A percentile compares a stretch with the other conserved stretches of the same genome.
phyloP scores from a whole-genome alignment of 192 early-diverging fungal genomes.

The Martensiomyces pterosporus region DNA sequence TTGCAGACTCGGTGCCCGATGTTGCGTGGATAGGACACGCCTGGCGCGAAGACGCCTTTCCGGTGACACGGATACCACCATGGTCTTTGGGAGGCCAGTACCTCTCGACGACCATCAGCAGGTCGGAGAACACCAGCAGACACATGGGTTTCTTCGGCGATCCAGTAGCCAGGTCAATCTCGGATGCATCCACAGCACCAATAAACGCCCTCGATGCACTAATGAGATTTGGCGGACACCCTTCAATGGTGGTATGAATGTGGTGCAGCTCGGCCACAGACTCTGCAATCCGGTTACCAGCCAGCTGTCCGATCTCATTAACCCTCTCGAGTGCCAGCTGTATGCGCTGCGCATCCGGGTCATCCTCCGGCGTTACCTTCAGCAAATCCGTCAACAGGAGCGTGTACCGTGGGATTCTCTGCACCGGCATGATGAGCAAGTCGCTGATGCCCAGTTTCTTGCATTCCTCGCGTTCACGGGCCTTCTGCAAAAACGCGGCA shows the following conservation, averaged over 20 bases:
- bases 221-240: constrained; percentile 53
- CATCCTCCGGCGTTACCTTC: constrained; percentile 33
- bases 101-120: constrained; percentile 52
- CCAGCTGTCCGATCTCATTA: constrained; percentile 52
- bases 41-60: constrained; percentile 10
- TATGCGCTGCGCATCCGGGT: constrained; percentile 38
- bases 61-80: constrained; percentile 40
- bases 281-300: constrained; percentile 51
- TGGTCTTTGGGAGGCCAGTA: constrained; percentile 44
- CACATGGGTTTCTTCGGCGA: constrained; percentile 43
- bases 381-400: constrained; percentile 57
- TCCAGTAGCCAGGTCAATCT: constrained; percentile 45
- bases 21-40: constrained; percentile 18
- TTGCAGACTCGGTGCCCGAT: too few relatives aligned
- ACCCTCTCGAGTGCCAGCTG: constrained; percentile 43
- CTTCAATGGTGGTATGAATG: constrained; percentile 48
- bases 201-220: constrained; percentile 53
- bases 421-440: constrained; percentile 74
- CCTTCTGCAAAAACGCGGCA: constrained; percentile 48
- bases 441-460: constrained; percentile 64
- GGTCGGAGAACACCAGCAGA: constrained; percentile 48
- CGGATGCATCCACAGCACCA: constrained; percentile 44
- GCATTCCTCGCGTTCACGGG: constrained; percentile 57
- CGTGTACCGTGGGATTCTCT: constrained; percentile 74
- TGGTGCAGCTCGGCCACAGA: constrained; percentile 46